Conservation (phyloP, 176 grass and related monocot species). For the Aegilops sharonensis region DNA sequence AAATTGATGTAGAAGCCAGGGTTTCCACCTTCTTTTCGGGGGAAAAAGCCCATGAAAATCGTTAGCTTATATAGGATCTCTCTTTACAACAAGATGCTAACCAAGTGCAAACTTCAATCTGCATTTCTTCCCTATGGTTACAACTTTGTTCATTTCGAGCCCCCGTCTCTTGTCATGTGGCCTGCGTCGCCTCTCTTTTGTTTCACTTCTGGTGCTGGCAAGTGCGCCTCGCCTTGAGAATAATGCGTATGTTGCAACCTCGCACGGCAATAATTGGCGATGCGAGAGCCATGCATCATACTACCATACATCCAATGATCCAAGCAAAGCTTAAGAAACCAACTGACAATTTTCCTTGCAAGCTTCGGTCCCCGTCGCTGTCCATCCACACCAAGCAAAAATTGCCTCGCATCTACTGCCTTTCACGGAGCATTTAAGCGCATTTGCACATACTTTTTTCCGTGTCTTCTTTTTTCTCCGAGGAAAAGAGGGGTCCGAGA, state of each 20-base stretch:
- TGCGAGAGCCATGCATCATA: background rate
- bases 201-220: background rate
- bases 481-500: background rate
- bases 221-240: background rate
- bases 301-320: background rate
- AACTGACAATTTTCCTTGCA: background rate
- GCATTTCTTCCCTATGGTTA: background rate
- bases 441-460: background rate
- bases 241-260: background rate
- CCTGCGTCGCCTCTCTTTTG: background rate
- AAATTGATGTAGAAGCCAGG: too few relatives aligned
- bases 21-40: too few relatives aligned
- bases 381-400: background rate
- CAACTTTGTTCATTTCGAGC: slow-evolving; percentile 10
- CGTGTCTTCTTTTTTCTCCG: background rate
- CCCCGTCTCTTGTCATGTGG: background rate
- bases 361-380: background rate
- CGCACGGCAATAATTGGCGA: background rate
- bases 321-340: background rate
- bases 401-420: background rate
- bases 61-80: background rate
- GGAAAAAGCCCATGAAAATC: background rate
- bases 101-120: background rate
- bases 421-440: slow-evolving; percentile 10
- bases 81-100: background rate